These are phyloP conservation scores for Boechera stricta DNA, from an alignment of 345 rosid species.

Conservation along the genomic window DNA sequence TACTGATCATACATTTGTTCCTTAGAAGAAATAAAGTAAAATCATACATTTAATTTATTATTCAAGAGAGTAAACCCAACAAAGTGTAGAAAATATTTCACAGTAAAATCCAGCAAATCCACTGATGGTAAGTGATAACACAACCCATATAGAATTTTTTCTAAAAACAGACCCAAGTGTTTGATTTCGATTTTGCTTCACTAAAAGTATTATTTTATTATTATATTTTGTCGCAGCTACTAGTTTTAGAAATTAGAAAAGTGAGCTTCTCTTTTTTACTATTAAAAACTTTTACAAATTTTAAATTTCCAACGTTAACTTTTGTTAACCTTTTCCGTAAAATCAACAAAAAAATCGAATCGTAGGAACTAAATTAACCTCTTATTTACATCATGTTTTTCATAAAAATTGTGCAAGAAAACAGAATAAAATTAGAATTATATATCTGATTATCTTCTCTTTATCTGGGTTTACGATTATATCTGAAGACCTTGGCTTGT, in stretches of 20 bases:
- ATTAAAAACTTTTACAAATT: neutral
- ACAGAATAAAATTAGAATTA: neutral
- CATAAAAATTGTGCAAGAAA: neutral
- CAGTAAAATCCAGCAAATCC: neutral
- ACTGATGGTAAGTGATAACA: neutral
- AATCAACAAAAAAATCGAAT: neutral
- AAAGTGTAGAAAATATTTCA: neutral
- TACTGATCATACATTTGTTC: neutral
- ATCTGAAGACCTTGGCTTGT: neutral
- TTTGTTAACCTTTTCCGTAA: neutral
- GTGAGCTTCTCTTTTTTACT: neutral
- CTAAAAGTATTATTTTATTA: neutral
- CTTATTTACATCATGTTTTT: neutral
- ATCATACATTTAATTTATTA: neutral
- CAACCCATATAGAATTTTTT: neutral
- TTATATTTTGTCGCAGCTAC: neutral
- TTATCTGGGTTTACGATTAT: neutral
- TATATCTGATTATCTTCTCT: neutral
- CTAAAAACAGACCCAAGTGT: neutral
- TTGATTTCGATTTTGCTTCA: slow-evolving; percentile 11
- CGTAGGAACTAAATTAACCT: neutral
- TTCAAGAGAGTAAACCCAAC: neutral
- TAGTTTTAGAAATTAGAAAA: neutral
- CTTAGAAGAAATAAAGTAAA: neutral
- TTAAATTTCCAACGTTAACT: slow-evolving; percentile 1